Evolutionary conservation across 306 rosid species (phyloP).

Genomic region (Corylus avellana): DNA sequence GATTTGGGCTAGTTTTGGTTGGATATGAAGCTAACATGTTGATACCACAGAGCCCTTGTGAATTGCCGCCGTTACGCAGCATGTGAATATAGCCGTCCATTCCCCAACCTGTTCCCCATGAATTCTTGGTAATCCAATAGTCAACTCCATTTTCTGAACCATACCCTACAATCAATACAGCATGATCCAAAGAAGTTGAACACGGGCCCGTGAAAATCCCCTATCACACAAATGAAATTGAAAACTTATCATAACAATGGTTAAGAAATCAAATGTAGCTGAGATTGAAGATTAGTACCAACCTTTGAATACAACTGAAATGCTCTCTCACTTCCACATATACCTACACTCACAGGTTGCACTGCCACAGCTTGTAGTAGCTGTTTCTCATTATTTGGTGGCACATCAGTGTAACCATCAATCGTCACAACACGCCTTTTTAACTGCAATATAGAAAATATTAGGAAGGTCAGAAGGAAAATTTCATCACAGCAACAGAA

Average conservation of each 20-base stretch:
- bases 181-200: slow-evolving; percentile 81
- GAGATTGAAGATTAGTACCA: slow-evolving; percentile 24
- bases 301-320: slow-evolving; percentile 90
- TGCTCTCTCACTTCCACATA: slow-evolving; percentile 78
- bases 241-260: neutral
- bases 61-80: slow-evolving; percentile 49
- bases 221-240: slow-evolving; percentile 39
- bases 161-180: slow-evolving; percentile 89
- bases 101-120: slow-evolving; percentile 90
- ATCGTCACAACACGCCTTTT: slow-evolving; percentile 69
- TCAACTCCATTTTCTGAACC: slow-evolving; percentile 79
- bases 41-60: slow-evolving; percentile 82
- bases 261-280: slow-evolving; percentile 5
- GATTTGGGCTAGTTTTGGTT: slow-evolving; percentile 67
- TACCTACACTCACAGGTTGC: slow-evolving; percentile 93
- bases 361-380: slow-evolving; percentile 71
- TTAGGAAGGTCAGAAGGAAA: slow-evolving; percentile 1
- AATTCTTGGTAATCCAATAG: slow-evolving; percentile 90
- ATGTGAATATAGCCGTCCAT: slow-evolving; percentile 79
- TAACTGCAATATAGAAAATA: slow-evolving; percentile 46
- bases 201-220: slow-evolving; percentile 89
- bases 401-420: slow-evolving; percentile 71
- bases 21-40: slow-evolving; percentile 87
- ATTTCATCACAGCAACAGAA: neutral
- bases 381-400: slow-evolving; percentile 56